Base-by-base conservation (phyloP, 2,329 filamentous ascomycete genomes). In the Penicillium vulpinum region DNA sequence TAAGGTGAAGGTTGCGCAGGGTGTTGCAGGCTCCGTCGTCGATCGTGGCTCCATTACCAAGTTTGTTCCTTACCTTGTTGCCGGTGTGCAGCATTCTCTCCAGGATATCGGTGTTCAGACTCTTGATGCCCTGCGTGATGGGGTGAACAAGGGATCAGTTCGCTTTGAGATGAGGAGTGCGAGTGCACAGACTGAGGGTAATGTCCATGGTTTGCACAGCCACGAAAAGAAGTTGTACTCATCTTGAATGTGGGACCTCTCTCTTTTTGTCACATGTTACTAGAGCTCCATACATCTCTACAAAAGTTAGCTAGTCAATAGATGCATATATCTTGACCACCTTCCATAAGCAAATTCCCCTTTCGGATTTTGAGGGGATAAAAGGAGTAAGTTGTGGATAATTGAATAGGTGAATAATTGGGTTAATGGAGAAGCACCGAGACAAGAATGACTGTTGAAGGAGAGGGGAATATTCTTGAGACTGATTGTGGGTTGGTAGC, bases 151-250 rank as follows among this genome's bases (percentile, higher is more conserved):
- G 33, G 91, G 92, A 59, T 85, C 80, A 48, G 87, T 97, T 53
- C 87, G 94, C 70, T 99, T 99, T 74, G 94, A 99, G 83, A 83
- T 97, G 71, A 85, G 94, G 69, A 97, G 92, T 59, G 89, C 92
- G 57, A 96, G 92, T 76, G 94, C 94, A 47, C 92, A 96, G 84
- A 84, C 95, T 56, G 94, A 99, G 83, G 94, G 94, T 63, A 94
- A 93, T 74, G 92, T 99, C 60, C 95, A 97, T 80, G 86, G 86
- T 56, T 92, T 99, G 84, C 92, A 97, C 82, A 93, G 90, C 74
- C 97, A 96, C 75, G 94, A 97, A 83, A 99, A 99, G 89, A 99
- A 97, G 85, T 89, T 99, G 66, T 99, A 95, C 79, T 91, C 92
- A 21, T 45, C 41, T 45, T 45, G 26, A 45, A 31, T 16, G 28